These are phyloP conservation scores for Cyberlindnera mississippiensis DNA, from an alignment of 805 yeast species.

Conservation along the genomic window DNA sequence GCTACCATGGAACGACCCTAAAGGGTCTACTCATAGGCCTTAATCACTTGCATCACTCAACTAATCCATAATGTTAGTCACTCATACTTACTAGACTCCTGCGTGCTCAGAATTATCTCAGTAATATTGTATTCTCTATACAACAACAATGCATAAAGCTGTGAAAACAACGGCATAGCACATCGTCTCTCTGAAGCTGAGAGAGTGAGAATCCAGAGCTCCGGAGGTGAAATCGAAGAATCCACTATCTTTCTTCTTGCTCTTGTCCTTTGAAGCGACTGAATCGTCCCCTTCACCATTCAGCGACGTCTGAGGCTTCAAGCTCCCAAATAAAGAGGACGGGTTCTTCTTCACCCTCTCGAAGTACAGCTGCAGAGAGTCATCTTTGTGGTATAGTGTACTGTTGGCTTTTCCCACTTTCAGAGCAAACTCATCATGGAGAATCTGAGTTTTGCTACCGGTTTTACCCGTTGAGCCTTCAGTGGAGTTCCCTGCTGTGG, in stretches of 20 bases:
- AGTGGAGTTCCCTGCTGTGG: neutral
- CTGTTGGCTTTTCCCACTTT: neutral
- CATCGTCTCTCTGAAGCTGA: neutral
- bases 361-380: conserved; percentile 2
- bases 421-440: neutral
- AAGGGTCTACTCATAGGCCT: too few relatives aligned
- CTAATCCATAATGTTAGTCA: too few relatives aligned
- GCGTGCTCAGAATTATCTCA: too few relatives aligned
- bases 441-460: too few relatives aligned
- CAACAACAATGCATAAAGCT: neutral
- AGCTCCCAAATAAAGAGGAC: conserved; percentile 8
- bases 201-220: neutral
- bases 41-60: too few relatives aligned
- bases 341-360: conserved; percentile 15
- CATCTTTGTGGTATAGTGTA: neutral
- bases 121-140: too few relatives aligned
- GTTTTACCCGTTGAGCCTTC: neutral
- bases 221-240: conserved; percentile 8
- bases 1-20: too few relatives aligned
- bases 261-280: neutral
- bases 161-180: neutral
- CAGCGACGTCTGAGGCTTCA: neutral
- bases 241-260: neutral
- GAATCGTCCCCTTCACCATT: neutral
- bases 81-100: too few relatives aligned